These are phyloP conservation scores for Podosphaera xanthii DNA, from an alignment of 2,329 filamentous ascomycete genomes.

Conservation along the genomic window DNA sequence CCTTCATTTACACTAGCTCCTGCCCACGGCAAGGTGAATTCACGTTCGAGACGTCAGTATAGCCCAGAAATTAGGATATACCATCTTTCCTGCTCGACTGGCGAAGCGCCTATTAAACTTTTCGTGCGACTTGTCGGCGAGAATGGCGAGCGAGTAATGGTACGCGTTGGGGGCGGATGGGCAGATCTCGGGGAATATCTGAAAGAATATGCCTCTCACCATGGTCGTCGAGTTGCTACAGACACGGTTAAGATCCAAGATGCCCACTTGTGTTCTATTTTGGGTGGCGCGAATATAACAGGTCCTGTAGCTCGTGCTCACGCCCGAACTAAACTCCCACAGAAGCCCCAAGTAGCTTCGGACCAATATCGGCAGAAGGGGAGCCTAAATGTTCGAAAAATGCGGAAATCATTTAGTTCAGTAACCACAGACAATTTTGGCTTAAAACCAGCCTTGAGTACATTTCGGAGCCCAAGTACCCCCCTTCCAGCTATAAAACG, in stretches of 20 bases:
- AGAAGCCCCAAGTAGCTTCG: slow-evolving; percentile 7
- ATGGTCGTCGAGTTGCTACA: slow-evolving; percentile 43
- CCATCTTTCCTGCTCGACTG: slow-evolving; percentile 64
- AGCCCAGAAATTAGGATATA: slow-evolving; percentile 71
- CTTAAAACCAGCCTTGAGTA: neutral
- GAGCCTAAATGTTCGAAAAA: slow-evolving; percentile 13
- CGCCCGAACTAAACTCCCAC: slow-evolving; percentile 3
- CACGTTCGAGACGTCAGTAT: slow-evolving; percentile 24
- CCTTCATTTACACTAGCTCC: slow-evolving; percentile 50
- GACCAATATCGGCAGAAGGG: slow-evolving; percentile 10
- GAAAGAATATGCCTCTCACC: slow-evolving; percentile 78
- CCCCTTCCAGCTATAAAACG: slow-evolving; percentile 6
- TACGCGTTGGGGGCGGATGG: slow-evolving; percentile 95
- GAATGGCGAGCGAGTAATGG: slow-evolving; percentile 82
- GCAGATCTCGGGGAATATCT: slow-evolving; percentile 88
- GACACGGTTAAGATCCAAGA: slow-evolving; percentile 37
- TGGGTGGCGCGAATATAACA: slow-evolving; percentile 7
- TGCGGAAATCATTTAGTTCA: slow-evolving; percentile 8
- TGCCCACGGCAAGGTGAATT: slow-evolving; percentile 22
- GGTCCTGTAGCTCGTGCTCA: slow-evolving; percentile 18
- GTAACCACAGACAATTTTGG: neutral
- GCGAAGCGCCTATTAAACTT: slow-evolving; percentile 76
- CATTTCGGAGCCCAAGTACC: slow-evolving; percentile 9
- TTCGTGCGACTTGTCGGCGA: slow-evolving; percentile 87
- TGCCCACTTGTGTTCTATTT: slow-evolving; percentile 19